Percentiles rank a stretch among this genome's conserved stretches.
phyloP scores from a whole-genome alignment of 345 rosid species.

The Ceriops tagal region DNA sequence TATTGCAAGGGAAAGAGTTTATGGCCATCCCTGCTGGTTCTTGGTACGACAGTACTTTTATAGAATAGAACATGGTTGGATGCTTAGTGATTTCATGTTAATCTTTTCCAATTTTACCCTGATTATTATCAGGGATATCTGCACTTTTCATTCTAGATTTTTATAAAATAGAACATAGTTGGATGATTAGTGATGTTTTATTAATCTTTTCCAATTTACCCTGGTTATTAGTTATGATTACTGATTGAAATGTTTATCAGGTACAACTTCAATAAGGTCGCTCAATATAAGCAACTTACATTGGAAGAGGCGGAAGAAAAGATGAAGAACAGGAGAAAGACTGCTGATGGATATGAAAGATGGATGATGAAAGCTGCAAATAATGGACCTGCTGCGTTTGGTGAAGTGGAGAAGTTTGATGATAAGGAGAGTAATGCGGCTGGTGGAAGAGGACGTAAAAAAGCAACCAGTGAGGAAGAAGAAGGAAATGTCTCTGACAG shows the following conservation, averaged over 20 bases:
- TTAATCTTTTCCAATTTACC: too few species aligned
- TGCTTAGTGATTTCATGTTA: too few species aligned
- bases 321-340: slow-evolving; percentile 90
- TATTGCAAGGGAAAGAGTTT: slow-evolving; percentile 81
- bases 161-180: too few species aligned
- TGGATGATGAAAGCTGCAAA: slow-evolving; percentile 99
- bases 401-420: slow-evolving; percentile 68
- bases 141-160: background rate
- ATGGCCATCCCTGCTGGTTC: slow-evolving; percentile 94
- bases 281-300: slow-evolving; percentile 94
- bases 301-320: slow-evolving; percentile 98
- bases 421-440: slow-evolving; percentile 57
- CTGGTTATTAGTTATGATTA: slow-evolving; percentile 4
- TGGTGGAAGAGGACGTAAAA: slow-evolving; percentile 77
- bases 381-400: slow-evolving; percentile 92
- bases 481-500: slow-evolving; percentile 81
- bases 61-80: too few species aligned
- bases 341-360: slow-evolving; percentile 94
- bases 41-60: slow-evolving; percentile 45
- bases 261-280: slow-evolving; percentile 91
- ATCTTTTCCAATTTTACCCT: too few species aligned
- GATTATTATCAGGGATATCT: background rate
- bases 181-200: too few species aligned
- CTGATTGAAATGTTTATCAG: slow-evolving; percentile 26
- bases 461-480: slow-evolving; percentile 68